Conservation (phyloP, 176 grass and related monocot genomes). For the bread wheat (Triticum aestivum) region DNA sequence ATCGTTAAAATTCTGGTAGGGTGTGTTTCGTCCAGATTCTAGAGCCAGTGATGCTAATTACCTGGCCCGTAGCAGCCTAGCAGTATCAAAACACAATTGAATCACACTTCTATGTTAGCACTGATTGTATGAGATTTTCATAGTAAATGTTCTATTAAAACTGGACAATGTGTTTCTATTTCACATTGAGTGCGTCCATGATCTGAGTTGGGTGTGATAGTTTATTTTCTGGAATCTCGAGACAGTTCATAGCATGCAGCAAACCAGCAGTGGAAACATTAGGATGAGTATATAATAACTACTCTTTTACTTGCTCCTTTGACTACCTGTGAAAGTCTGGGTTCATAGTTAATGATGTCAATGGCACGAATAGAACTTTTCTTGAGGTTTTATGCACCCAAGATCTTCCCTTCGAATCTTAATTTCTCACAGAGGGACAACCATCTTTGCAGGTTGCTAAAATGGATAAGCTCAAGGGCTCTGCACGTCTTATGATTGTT, state of each 20-base stretch:
- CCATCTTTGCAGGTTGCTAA: slow-evolving; percentile 34
- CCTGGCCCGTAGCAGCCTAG: neutral
- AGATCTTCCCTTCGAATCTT: neutral
- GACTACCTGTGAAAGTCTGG: neutral
- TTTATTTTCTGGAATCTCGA: neutral
- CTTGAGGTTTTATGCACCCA: neutral
- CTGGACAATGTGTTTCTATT: neutral
- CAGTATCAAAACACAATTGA: neutral
- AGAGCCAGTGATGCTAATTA: neutral
- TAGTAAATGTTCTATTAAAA: neutral
- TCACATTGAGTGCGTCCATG: neutral
- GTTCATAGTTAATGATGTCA: neutral
- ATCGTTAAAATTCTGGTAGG: neutral
- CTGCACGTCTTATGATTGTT: slow-evolving; percentile 93
- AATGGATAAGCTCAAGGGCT: slow-evolving; percentile 78
- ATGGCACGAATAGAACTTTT: neutral
- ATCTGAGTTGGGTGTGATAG: neutral
- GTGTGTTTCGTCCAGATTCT: neutral
- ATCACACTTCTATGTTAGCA: neutral
- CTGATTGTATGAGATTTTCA: neutral
- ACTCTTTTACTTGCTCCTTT: neutral
- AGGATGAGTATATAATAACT: neutral
- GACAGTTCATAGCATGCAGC: too few species aligned
- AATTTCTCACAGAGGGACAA: neutral
- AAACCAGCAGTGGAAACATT: too few species aligned